These are phyloP conservation scores for Hippophae rhamnoides DNA, from an alignment of 306 rosid genomes.

Conservation along the genomic window DNA sequence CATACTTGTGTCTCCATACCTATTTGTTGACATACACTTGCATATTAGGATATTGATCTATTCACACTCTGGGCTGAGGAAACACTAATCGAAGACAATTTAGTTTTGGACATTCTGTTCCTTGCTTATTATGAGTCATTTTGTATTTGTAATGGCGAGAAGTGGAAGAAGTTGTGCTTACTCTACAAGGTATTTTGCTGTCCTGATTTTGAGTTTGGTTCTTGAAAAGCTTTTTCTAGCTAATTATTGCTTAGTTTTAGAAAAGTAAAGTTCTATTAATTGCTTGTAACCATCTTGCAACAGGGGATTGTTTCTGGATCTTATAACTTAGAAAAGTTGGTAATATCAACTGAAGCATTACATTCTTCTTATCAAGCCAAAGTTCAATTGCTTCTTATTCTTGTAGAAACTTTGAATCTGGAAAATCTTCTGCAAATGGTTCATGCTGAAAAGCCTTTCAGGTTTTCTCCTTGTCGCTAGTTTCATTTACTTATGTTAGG, in stretches of 20 bases:
- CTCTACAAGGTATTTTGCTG: constrained; percentile 55
- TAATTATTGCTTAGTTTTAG: neutral
- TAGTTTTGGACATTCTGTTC: constrained; percentile 84
- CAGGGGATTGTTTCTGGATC: constrained; percentile 75
- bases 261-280: constrained; percentile 6
- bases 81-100: constrained; percentile 75
- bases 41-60: constrained; percentile 75
- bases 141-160: constrained; percentile 55
- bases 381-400: constrained; percentile 69
- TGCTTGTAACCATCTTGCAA: constrained; percentile 21
- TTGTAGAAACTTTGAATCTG: constrained; percentile 75
- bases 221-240: neutral
- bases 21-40: constrained; percentile 4
- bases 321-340: constrained; percentile 63
- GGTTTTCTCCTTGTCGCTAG: constrained; percentile 33
- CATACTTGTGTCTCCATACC: neutral
- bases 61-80: constrained; percentile 96
- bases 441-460: constrained; percentile 77
- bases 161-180: constrained; percentile 59
- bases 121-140: constrained; percentile 74
- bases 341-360: constrained; percentile 57
- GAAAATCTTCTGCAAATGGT: constrained; percentile 91
- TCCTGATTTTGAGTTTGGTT: constrained; percentile 16
- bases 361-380: constrained; percentile 56
- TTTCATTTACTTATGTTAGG: constrained; percentile 13